A percentile compares a stretch with the other conserved stretches of the same genome.
Conservation (phyloP, 257 asterid genomes). For the Mentha longifolia region DNA sequence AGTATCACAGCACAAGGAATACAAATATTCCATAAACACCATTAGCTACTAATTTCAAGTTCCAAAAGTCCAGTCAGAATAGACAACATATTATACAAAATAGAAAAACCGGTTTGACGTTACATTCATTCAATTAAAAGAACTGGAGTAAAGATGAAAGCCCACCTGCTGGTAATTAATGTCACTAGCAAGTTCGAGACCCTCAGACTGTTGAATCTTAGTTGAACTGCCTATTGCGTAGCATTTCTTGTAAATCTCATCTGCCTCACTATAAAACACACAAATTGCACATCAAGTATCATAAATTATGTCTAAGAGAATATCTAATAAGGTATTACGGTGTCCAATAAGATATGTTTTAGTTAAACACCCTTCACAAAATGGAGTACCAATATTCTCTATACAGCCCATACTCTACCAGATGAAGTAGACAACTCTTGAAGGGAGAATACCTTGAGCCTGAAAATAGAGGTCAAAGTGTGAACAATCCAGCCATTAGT, state of each 20-base stretch:
- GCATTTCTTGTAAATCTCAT: conserved; percentile 90
- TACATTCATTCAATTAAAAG: background rate
- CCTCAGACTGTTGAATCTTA: conserved; percentile 70
- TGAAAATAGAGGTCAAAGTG: conserved; percentile 90
- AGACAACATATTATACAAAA: background rate
- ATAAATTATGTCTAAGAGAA: background rate
- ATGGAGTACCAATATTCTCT: background rate
- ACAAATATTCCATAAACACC: background rate
- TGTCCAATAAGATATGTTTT: background rate
- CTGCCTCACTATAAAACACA: conserved; percentile 72
- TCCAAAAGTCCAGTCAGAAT: background rate
- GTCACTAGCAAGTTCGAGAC: conserved; percentile 79
- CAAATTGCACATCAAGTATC: conserved; percentile 23
- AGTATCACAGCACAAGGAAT: background rate
- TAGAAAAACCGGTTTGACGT: background rate
- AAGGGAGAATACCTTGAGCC: conserved; percentile 72
- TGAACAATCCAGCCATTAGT: conserved; percentile 84
- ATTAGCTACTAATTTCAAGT: background rate
- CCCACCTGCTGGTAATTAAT: conserved; percentile 82
- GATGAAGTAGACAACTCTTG: background rate
- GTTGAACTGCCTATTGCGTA: conserved; percentile 82
- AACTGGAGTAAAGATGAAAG: conserved; percentile 17
- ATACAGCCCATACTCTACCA: background rate
- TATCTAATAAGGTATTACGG: background rate
- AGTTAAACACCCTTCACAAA: background rate